phyloP scores from a whole-genome alignment of 2,329 filamentous ascomycete species.

The Dendrostoma leiphaemia region DNA sequence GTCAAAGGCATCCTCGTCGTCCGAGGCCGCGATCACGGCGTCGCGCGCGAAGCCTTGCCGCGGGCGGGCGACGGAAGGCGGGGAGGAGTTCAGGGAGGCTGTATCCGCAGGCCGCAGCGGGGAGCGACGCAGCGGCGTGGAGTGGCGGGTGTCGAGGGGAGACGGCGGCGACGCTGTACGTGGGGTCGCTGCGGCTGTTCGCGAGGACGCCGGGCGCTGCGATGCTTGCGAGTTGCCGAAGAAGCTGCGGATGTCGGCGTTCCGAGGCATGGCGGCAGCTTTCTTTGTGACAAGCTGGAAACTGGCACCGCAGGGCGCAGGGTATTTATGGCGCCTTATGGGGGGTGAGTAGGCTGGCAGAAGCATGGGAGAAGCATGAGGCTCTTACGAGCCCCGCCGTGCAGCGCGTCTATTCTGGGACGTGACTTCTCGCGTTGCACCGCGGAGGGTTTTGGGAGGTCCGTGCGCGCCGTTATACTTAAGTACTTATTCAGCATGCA shows the following conservation, averaged over 20 bases:
- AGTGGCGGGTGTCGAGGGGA: background rate
- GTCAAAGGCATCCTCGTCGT: slow-evolving; percentile 65
- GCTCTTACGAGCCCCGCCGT: background rate
- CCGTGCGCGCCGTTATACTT: background rate
- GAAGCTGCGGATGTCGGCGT: slow-evolving; percentile 36
- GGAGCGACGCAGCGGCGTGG: background rate
- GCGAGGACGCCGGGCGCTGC: background rate
- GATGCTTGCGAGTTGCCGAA: slow-evolving; percentile 28
- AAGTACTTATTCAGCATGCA: too few species aligned
- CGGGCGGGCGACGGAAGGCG: slow-evolving; percentile 22
- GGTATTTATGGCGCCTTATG: too few species aligned
- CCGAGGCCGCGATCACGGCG: slow-evolving; percentile 65
- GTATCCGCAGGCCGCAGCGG: background rate
- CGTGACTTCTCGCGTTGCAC: background rate
- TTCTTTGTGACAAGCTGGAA: too few species aligned
- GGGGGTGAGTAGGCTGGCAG: too few species aligned
- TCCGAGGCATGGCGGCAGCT: slow-evolving; percentile 14
- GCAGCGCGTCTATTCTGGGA: background rate
- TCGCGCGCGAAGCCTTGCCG: slow-evolving; percentile 41
- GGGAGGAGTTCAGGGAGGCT: slow-evolving; percentile 18
- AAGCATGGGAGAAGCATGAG: slow-evolving; percentile 9
- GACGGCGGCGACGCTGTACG: background rate
- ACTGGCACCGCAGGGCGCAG: too few species aligned
- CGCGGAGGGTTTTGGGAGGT: background rate
- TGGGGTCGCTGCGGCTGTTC: background rate